These are phyloP conservation scores for Stachybotrys echinatus DNA, from an alignment of 2,329 filamentous ascomycete species.

Conservation along the genomic window DNA sequence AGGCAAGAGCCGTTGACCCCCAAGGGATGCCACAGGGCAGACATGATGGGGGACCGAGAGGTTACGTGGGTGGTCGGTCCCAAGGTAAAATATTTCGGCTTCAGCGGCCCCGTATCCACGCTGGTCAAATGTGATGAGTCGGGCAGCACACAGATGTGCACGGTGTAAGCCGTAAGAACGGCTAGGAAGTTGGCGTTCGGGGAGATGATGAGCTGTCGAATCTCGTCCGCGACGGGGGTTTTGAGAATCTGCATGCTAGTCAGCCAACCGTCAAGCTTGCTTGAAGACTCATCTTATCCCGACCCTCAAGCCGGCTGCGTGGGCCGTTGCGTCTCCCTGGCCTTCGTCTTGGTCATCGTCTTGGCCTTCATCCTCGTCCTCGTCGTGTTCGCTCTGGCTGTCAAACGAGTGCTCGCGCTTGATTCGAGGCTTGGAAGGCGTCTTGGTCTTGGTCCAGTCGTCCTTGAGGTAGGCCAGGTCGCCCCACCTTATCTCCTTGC, in stretches of 20 bases:
- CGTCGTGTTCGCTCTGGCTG: slow-evolving; percentile 3
- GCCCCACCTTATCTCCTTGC: slow-evolving; percentile 88
- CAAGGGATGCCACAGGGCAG: slow-evolving; percentile 87
- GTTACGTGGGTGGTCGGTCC: slow-evolving; percentile 89
- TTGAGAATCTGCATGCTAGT: slow-evolving; percentile 57
- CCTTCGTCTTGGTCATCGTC: neutral
- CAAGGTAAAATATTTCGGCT: slow-evolving; percentile 83
- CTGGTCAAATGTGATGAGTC: slow-evolving; percentile 71
- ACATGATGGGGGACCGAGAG: slow-evolving; percentile 73
- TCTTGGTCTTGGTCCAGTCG: slow-evolving; percentile 27
- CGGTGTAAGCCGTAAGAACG: slow-evolving; percentile 79
- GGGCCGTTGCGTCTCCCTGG: neutral
- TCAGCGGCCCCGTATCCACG: slow-evolving; percentile 62
- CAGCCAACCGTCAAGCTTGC: slow-evolving; percentile 1
- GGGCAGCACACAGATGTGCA: slow-evolving; percentile 82
- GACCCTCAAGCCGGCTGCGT: slow-evolving; percentile 25
- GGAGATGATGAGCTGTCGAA: slow-evolving; percentile 79
- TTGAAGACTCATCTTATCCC: slow-evolving; percentile 6
- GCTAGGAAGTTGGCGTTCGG: slow-evolving; percentile 78
- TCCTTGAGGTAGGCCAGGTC: slow-evolving; percentile 78
- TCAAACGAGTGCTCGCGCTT: slow-evolving; percentile 44
- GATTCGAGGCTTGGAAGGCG: slow-evolving; percentile 29
- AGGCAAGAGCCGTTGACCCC: slow-evolving; percentile 76
- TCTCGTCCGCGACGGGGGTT: slow-evolving; percentile 72
- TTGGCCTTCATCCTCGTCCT: too few species aligned